Base-by-base conservation (phyloP, 441 rosid genomes). In the Gossypium lobatum region DNA sequence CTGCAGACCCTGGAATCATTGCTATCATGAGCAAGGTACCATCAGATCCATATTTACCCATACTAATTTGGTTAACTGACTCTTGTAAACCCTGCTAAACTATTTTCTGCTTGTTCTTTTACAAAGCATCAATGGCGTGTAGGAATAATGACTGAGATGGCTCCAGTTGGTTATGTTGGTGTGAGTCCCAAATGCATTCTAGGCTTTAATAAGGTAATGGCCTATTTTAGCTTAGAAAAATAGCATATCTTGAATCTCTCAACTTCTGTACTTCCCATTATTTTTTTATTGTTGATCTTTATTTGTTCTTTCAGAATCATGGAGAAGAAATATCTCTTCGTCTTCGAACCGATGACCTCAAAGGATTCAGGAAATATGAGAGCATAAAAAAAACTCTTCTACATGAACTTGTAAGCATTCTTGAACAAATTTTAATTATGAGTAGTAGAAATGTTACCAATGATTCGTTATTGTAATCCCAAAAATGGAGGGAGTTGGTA, bases 321-420 rank as follows among this genome's bases (percentile, higher is more conserved):
- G 99, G 99, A 67, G 98, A 95, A 80, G 99, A 95, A 87, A 95
- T 93, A 78, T 95, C 97, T 64, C 81, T 93, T 82, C 95, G 98
- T 76, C 93, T 95, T 78, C 90, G 97, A 65, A 95, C 99, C 3
- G 99, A 95, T 88, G 97, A 93, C 80, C 94, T 93, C 74, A 89
- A 87, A 77, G 96, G 93, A 67, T 95, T 95, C 76, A 87, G 98
- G 86, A 95, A 95, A 87, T 95, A 91, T 65, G 97, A 86, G 60
- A 88, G 94, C 85, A 92, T 93, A 3, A 93, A 92, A 81, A 89
- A 89, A 81, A 93, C 99, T 66, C 92, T 95, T 60, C 74, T 95
- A 77, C 99, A 95, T 78, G 99, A 95, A 85, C 98, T 93, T 68
- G 99, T 93, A 87, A 81, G 89, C 73, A 58, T 37, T 67, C 39